Base-by-base conservation (phyloP, 139 green algal species). In the Volvox reticuliferus region DNA sequence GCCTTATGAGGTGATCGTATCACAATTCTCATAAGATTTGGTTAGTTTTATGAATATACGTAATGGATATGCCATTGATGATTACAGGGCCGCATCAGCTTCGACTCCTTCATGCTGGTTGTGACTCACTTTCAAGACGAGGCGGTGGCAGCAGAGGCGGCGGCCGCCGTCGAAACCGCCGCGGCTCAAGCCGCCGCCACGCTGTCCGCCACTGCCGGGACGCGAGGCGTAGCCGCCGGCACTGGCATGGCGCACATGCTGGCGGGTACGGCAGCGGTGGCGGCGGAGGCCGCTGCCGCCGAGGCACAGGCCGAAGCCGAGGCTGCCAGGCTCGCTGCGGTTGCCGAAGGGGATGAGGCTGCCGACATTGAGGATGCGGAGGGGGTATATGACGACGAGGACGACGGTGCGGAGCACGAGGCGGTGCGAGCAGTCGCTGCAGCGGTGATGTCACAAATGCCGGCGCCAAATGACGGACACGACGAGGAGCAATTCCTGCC, bases 101-200 rank as follows among this genome's bases (percentile, higher is more conserved):
- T 94, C 44, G 94, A 96, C 75, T 67, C 83, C 1, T 93, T 94
- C 83, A 89, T 96, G 89, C 32, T 94, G 82, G 94, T 95, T 30
- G 88, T 81, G 32, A 35, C 89, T 30, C 90, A 93, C 88, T 91
- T 93, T 79, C 87, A 89, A 67, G 90, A 91, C 76, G 35, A 86
- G 85, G 90, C 85, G 1, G 85, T 89, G 37, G 69, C 68, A 17
- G 85, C 85, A 14, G 85, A 76, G n/a, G 69, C 85, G 33, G 28
- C 19, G 37, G 85, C 85, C n/a, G 85, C 85, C 37, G 85, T 89
- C 26, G 85, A 89, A n/a, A 50, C 68, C 5, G 85, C 85, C 22
- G 85, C 85, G 69, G 69, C 69, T 6, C 85, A 89, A 37, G 85
- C 85, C 85, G 32, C 69, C 69, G 85, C 85, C 85, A 89, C 85